Evolutionary conservation across 2,329 filamentous ascomycete genomes (phyloP).

Genomic region (Aspergillus uvarum): DNA sequence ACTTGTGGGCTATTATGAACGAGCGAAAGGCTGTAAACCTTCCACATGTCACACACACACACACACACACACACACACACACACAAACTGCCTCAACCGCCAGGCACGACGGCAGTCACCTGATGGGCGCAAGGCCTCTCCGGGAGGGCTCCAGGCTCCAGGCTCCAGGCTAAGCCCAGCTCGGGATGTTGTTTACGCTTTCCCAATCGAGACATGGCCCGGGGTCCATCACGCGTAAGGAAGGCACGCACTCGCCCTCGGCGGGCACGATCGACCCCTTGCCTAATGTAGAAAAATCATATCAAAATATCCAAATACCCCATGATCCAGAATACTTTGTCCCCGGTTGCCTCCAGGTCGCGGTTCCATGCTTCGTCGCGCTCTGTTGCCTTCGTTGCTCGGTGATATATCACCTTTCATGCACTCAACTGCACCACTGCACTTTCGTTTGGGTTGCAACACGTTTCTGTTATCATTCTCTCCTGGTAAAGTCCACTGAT

Average conservation of each 20-base stretch:
- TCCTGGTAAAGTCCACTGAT: background rate
- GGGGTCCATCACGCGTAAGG: conserved; percentile 21
- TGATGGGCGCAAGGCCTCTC: conserved; percentile 10
- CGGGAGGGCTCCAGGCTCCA: background rate
- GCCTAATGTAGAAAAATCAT: conserved; percentile 9
- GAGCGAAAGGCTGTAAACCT: background rate
- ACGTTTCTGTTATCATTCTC: background rate
- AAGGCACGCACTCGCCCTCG: background rate
- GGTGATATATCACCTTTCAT: background rate
- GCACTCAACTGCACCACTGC: background rate
- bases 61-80: background rate
- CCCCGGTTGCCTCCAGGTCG: background rate
- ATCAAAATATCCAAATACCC: background rate
- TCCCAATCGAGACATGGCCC: conserved; percentile 16
- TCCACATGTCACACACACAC: too few relatives aligned
- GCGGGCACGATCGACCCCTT: conserved; percentile 7
- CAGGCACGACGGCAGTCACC: conserved; percentile 16
- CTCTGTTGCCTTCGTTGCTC: background rate
- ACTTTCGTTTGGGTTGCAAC: background rate
- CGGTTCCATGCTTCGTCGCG: conserved; percentile 6
- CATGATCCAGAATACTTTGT: too few relatives aligned
- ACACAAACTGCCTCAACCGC: background rate
- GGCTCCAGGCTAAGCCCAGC: too few relatives aligned
- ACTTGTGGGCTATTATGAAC: background rate
- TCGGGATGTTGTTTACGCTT: conserved; percentile 18